A percentile compares a stretch with the other conserved stretches of the same genome.
Conservation (phyloP, 2,329 filamentous ascomycete genomes). For the Mycocentrospora acerina region DNA sequence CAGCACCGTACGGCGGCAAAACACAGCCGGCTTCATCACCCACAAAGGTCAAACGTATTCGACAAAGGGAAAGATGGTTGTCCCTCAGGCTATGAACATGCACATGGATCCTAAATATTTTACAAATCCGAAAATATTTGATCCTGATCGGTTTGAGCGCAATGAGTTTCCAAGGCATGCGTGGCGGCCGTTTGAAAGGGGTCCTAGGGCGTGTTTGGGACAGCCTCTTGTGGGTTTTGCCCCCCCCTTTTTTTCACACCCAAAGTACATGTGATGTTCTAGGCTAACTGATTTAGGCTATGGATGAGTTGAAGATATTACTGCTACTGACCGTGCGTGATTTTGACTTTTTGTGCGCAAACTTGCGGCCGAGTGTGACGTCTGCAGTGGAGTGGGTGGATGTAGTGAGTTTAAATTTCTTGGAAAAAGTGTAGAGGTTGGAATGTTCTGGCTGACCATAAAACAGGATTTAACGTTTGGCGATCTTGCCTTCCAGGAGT, state of each 20-base stretch:
- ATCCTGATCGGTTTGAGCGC: conserved; percentile 43
- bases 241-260: too few relatives aligned
- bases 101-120: conserved; percentile 33
- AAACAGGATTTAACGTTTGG: conserved; percentile 26
- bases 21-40: conserved; percentile 36
- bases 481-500: conserved; percentile 35
- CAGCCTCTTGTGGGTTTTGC: conserved; percentile 46
- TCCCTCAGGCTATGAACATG: conserved; percentile 43
- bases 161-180: conserved; percentile 48
- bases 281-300: conserved; percentile 30
- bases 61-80: conserved; percentile 49
- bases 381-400: conserved; percentile 27
- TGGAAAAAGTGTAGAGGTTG: too few relatives aligned
- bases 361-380: conserved; percentile 28
- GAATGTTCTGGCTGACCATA: too few relatives aligned
- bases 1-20: conserved; percentile 45
- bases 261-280: too few relatives aligned
- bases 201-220: conserved; percentile 59
- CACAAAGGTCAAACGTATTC: conserved; percentile 47
- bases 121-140: conserved; percentile 27
- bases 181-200: conserved; percentile 59
- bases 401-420: conserved; percentile 6
- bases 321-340: conserved; percentile 53
- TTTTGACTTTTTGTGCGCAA: conserved; percentile 49
- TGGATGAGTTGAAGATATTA: conserved; percentile 54